Evolutionary conservation across 306 rosid genomes (phyloP).

Genomic region (Morella rubra): DNA sequence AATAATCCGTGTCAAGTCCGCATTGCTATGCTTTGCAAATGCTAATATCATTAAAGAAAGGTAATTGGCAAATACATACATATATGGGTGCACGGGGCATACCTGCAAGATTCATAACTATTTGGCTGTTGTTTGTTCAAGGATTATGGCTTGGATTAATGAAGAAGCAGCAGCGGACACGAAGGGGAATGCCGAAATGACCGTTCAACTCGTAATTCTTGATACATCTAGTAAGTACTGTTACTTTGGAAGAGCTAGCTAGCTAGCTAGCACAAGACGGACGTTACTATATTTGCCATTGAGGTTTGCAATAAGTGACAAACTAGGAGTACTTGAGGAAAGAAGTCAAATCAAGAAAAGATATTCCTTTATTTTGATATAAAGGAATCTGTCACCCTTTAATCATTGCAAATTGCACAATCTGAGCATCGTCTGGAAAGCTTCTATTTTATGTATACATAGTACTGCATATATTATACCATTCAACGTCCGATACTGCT

Average conservation of each 20-base stretch:
- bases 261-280: no score
- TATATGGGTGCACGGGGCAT: background rate
- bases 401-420: background rate
- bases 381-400: background rate
- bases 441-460: background rate
- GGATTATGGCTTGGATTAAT: constrained; percentile 57
- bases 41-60: constrained; percentile 71
- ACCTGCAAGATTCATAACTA: background rate
- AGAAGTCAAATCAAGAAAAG: no score
- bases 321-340: no score
- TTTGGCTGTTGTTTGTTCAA: constrained; percentile 25
- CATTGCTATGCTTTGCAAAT: constrained; percentile 83
- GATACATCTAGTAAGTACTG: constrained; percentile 68
- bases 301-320: no score
- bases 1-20: constrained; percentile 62
- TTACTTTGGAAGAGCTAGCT: no score
- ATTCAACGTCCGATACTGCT: background rate
- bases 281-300: no score
- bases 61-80: constrained; percentile 21
- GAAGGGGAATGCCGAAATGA: constrained; percentile 36
- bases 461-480: background rate
- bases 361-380: background rate
- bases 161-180: constrained; percentile 37
- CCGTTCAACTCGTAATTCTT: constrained; percentile 49
- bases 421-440: background rate